These are phyloP conservation scores for Didymella sp. DNA, from an alignment of 2,329 filamentous ascomycete species.

Conservation along the genomic window DNA sequence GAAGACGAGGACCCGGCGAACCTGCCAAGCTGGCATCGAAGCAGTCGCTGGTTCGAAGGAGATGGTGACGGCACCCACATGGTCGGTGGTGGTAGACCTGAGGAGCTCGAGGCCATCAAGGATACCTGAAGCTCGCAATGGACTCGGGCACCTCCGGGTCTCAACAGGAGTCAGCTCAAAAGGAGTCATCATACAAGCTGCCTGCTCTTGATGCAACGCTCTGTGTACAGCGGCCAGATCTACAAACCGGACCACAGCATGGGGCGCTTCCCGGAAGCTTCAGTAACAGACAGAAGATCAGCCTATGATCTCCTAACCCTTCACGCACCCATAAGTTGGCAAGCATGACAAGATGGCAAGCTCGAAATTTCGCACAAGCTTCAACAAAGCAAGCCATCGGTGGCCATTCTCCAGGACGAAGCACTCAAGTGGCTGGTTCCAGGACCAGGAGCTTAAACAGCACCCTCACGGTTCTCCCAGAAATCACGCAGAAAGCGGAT, in stretches of 20 bases:
- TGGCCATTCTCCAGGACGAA: background rate
- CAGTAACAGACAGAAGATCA: background rate
- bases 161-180: background rate
- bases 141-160: background rate
- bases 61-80: slow-evolving; percentile 39
- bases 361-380: background rate
- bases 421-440: background rate
- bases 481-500: background rate
- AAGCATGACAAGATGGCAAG: background rate
- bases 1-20: slow-evolving; percentile 44
- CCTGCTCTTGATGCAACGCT: background rate
- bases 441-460: background rate
- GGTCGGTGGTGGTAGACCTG: slow-evolving; percentile 36
- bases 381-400: background rate
- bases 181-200: background rate
- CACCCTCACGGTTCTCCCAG: background rate
- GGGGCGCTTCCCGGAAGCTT: background rate
- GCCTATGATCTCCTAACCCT: background rate
- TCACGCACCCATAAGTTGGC: background rate
- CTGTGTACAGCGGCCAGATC: background rate
- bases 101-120: slow-evolving; percentile 19
- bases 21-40: slow-evolving; percentile 46
- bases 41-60: slow-evolving; percentile 42
- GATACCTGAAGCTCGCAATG: slow-evolving; percentile 4
- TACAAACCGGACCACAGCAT: background rate